Base-by-base conservation (phyloP, 73 alveolate genomes). In the Blepharisma stoltei region DNA sequence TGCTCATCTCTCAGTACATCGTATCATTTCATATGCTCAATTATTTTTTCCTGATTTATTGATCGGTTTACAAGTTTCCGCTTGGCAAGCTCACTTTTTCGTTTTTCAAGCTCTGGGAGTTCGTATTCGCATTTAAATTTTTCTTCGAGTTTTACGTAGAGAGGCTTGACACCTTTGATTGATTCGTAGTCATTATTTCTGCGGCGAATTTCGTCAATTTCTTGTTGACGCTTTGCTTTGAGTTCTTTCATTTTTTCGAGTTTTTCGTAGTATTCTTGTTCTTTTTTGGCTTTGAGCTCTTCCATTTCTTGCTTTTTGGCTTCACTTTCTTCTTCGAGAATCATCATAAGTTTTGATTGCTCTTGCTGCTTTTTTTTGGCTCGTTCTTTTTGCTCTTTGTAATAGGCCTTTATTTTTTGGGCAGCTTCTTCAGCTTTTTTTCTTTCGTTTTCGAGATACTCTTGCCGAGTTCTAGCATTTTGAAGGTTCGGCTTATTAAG, bases 61-160 rank as follows among this genome's bases (percentile, higher is more conserved):
- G 73, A 38, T 38, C 23, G 14, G 46, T 14, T 14, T 8, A 20
- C 14, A 9, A 18, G 14, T 8, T 38, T 60, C 14, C 45, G 37
- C 23, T 60, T 25, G 14, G 18, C 18, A 20, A 60, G 73, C 47
- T 60, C 73, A 2, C 23, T 38, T 25, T 60, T 60, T 1, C 73
- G 73, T 60, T 60, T 60, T 18, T 18, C 48, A 2, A 60, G 45
- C 45, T 60, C 73, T 0, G 73, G 73, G 4, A 60, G 14, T 4
- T 20, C 46, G 47, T 20, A 20, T 2, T n/a, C 23, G 11, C 11
- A 20, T 25, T 60, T 60, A 25, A 20, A 60, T n/a, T 60, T 60
- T 60, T 60, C 73, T 60, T 60, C 73, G 5, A 60, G 73, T 60
- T 60, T 60, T 60, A 60, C 23, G 5, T 14, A 60, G n/a, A 60